Base-by-base conservation (phyloP, 129 eudicot species). In the Artemisia argyi region DNA sequence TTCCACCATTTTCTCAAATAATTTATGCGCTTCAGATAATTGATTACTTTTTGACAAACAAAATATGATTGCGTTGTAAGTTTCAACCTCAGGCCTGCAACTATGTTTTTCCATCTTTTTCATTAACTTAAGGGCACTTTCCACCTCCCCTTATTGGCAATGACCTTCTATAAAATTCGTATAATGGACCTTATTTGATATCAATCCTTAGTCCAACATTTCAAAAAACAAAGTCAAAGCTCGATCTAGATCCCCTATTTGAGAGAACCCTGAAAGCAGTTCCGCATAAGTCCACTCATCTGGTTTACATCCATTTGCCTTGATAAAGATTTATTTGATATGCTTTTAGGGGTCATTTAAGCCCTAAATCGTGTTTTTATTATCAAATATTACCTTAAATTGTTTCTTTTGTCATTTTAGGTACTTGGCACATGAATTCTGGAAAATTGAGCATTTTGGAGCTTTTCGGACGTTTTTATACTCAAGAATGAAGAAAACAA, bases 211-310 rank as follows among this genome's bases (percentile, higher is more conserved):
- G 48, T 73, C 81, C 57, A 74, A 69, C 96, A 92, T 89, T 69
- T 83, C 95, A 17, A 65, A 65, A 76, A 89, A 89, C 17, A 89
- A 69, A 61, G 32, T 60, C 32, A 62, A 72, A 65, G 88, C 98
- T 60, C 63, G 71, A 42, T 89, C 91, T 80, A 92, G 81, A 75
- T 79, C 83, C 20, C 90, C 86, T 24, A 78, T 74, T 77, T 89
- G 72, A 86, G 90, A 89, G 22, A 86, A 83, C 59, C 98, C 96
- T 9, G 81, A 81, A 72, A 92, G 72, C 69, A 92, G 93, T 73
- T 89, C 96, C 15, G 91, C 76, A 57, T 88, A 92, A 26, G 96
- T 92, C 79, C 77, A 81, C 59, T 80, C 88, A 79, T 92, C 96
- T 54, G 98, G 96, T 59, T 83, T 55, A 67, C 91, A 92, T 66